phyloP scores from a whole-genome alignment of 2,329 filamentous ascomycete species.

The Monosporascus sp. region DNA sequence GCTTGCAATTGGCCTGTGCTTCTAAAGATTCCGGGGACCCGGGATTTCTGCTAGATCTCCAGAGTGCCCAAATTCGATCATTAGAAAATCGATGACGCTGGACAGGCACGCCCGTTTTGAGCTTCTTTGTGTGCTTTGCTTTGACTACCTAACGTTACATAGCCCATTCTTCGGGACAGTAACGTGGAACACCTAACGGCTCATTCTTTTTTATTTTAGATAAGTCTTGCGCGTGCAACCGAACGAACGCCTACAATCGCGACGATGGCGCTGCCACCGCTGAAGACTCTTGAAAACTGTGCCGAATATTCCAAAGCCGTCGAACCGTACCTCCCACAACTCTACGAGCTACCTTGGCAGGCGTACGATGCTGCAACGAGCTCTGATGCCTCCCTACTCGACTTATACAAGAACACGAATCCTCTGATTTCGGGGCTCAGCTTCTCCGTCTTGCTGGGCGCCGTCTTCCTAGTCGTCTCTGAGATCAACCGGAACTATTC shows the following conservation, averaged over 20 bases:
- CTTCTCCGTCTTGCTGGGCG: constrained; percentile 65
- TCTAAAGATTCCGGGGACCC: background rate
- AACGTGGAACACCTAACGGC: too few species aligned
- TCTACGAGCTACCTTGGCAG: constrained; percentile 64
- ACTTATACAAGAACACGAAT: constrained; percentile 80
- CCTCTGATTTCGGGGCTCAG: constrained; percentile 73
- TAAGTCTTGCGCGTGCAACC: background rate
- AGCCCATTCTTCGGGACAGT: background rate
- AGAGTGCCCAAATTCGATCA: background rate
- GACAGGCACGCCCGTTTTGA: background rate
- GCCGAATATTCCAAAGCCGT: constrained; percentile 72
- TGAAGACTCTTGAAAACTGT: constrained; percentile 68
- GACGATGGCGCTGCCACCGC: constrained; percentile 65
- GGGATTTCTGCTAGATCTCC: background rate
- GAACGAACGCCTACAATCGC: background rate
- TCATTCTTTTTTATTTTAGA: too few species aligned
- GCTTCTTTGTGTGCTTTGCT: too few species aligned
- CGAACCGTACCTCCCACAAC: constrained; percentile 66
- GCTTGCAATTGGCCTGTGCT: background rate
- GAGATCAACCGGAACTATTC: constrained; percentile 93
- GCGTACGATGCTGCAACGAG: constrained; percentile 56
- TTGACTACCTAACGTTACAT: too few species aligned
- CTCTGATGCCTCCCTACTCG: constrained; percentile 52
- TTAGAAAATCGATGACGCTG: background rate
- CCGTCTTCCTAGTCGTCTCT: constrained; percentile 67